These are phyloP conservation scores for Venturia pyrina DNA, from an alignment of 2,329 filamentous ascomycete genomes.

Conservation along the genomic window DNA sequence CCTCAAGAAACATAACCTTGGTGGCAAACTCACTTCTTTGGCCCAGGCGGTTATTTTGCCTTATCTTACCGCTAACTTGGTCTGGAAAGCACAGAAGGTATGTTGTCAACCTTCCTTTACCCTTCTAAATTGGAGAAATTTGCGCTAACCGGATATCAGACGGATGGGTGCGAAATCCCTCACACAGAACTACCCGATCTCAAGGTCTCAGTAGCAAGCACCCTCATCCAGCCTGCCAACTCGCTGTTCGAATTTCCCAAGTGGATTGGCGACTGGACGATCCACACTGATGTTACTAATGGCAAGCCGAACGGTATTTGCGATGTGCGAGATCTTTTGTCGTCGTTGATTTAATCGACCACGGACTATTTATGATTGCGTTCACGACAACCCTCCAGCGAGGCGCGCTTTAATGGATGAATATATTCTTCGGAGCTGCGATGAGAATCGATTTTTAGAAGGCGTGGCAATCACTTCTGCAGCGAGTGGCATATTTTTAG, in stretches of 20 bases:
- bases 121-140: background rate
- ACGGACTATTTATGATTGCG: background rate
- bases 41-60: constrained; percentile 18
- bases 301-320: constrained; percentile 17
- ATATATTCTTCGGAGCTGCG: too few species aligned
- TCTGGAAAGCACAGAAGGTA: constrained; percentile 22
- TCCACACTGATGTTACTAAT: constrained; percentile 19
- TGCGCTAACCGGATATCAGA: constrained; percentile 18
- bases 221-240: constrained; percentile 28
- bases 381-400: too few species aligned
- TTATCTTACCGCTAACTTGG: constrained; percentile 23
- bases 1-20: constrained; percentile 26
- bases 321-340: background rate
- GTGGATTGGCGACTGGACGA: constrained; percentile 23
- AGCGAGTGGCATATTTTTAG: background rate
- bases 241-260: constrained; percentile 26
- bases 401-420: too few species aligned
- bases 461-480: background rate
- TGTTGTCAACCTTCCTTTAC: background rate
- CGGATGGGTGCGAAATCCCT: constrained; percentile 26
- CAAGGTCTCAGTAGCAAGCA: constrained; percentile 29
- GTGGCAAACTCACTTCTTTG: constrained; percentile 24
- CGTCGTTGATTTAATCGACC: too few species aligned
- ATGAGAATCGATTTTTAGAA: background rate
- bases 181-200: constrained; percentile 26